Percentiles rank a stretch among this genome's conserved stretches.
Conservation (phyloP, 345 rosid species). For the Hibiscus tridactylites region DNA sequence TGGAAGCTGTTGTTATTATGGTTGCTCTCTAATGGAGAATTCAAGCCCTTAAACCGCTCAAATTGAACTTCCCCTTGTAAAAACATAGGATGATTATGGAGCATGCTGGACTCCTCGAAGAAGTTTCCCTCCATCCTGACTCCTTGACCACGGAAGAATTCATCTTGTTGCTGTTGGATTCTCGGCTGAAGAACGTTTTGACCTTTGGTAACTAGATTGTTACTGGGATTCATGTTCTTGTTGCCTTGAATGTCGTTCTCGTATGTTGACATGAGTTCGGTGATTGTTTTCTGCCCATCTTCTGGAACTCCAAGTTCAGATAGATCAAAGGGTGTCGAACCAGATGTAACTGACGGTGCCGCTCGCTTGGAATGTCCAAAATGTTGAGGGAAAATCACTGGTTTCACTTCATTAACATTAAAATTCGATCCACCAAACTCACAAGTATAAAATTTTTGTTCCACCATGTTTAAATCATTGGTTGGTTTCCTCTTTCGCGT, state of each 20-base stretch:
- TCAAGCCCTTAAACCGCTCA: conserved; percentile 36
- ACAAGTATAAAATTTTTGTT: conserved; percentile 48
- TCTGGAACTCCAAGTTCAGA: conserved; percentile 76
- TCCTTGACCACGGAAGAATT: conserved; percentile 36
- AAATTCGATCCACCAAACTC: conserved; percentile 60
- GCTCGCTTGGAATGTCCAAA: conserved; percentile 47
- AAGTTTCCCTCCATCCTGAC: conserved; percentile 43
- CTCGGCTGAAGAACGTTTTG: conserved; percentile 36
- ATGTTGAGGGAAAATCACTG: conserved; percentile 48
- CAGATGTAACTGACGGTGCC: conserved; percentile 24
- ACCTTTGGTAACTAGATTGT: conserved; percentile 29
- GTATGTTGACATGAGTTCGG: conserved; percentile 74
- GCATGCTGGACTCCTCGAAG: conserved; percentile 49
- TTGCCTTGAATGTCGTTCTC: conserved; percentile 53
- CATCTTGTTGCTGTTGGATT: conserved; percentile 52
- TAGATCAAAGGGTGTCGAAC: conserved; percentile 44
- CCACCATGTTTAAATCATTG: conserved; percentile 39
- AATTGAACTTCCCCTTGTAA: conserved; percentile 40
- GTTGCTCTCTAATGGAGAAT: conserved; percentile 38
- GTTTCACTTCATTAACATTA: conserved; percentile 71
- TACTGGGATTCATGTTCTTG: conserved; percentile 27
- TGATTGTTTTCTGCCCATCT: conserved; percentile 87
- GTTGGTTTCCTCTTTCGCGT: conserved; percentile 57
- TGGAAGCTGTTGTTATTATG: conserved; percentile 32
- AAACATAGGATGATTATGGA: conserved; percentile 37